A percentile compares a stretch with the other conserved stretches of the same genome.
Conservation (phyloP, 352 stramenopile species). For the Globisporangium acanthophoron region DNA sequence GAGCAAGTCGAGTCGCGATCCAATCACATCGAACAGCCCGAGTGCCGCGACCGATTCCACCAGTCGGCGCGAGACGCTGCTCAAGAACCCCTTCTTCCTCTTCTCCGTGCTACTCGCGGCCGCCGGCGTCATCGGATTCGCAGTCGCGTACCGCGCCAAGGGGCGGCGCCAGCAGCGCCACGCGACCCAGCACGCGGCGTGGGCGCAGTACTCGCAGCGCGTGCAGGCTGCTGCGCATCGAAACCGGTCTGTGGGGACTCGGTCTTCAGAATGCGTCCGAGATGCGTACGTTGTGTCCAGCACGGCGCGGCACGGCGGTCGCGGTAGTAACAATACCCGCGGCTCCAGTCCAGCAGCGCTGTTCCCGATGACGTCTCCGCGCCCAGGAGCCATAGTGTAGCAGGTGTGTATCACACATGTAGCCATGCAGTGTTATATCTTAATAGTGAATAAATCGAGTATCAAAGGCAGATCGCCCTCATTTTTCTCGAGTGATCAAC, state of each 20-base stretch:
- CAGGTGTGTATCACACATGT: not conserved
- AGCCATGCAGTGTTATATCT: not conserved
- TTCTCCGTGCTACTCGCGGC: constrained; percentile 27
- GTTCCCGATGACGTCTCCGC: not conserved
- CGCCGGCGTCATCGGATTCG: constrained; percentile 19
- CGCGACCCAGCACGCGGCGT: not conserved
- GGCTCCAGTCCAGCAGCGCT: not conserved
- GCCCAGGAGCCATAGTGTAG: not conserved
- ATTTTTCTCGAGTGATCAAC: too few species aligned
- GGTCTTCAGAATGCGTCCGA: not conserved
- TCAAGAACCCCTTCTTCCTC: constrained; percentile 39
- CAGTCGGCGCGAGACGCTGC: constrained; percentile 6
- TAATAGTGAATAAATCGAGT: constrained; percentile 3
- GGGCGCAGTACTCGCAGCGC: constrained; percentile 2
- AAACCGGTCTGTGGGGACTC: not conserved
- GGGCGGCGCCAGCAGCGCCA: constrained; percentile 5
- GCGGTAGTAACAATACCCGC: not conserved
- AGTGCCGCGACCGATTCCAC: not conserved
- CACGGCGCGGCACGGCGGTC: not conserved
- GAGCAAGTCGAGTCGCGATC: not conserved
- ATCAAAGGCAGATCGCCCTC: not conserved
- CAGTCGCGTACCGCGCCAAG: constrained; percentile 24
- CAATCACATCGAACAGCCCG: not conserved
- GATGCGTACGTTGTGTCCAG: constrained; percentile 5
- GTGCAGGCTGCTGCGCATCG: not conserved